A percentile compares a stretch with the other conserved stretches of the same genome.
Evolutionary conservation across 164 flowering plant species (phyloP).

Genomic region (Macadamia tetraphylla): DNA sequence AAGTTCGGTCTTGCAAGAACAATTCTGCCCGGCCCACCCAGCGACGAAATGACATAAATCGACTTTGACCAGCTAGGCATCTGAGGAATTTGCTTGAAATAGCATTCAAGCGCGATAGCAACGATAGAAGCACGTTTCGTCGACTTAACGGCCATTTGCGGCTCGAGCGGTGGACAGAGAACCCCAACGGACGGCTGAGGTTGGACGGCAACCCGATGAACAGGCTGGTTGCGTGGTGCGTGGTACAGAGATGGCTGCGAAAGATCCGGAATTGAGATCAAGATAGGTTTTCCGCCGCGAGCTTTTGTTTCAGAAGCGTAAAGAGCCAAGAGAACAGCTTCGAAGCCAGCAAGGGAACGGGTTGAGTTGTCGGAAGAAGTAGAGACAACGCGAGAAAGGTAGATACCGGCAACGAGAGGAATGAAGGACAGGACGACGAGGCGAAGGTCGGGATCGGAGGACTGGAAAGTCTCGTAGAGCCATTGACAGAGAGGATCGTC

Average conservation of each 20-base stretch:
- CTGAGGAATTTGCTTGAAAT: slow-evolving; percentile 66
- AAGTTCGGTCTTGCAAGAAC: slow-evolving; percentile 41
- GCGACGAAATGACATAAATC: slow-evolving; percentile 59
- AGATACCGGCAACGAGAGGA: slow-evolving; percentile 62
- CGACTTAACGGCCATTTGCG: slow-evolving; percentile 75
- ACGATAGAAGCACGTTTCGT: slow-evolving; percentile 77
- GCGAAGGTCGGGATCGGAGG: slow-evolving; percentile 73
- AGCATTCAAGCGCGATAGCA: slow-evolving; percentile 66
- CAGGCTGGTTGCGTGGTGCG: slow-evolving; percentile 34
- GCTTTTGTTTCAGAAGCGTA: slow-evolving; percentile 61
- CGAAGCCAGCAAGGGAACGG: slow-evolving; percentile 72
- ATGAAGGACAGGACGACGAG: slow-evolving; percentile 73
- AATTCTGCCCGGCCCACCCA: slow-evolving; percentile 80
- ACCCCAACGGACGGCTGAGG: slow-evolving; percentile 37
- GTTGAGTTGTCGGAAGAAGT: slow-evolving; percentile 21
- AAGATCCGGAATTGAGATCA: slow-evolving; percentile 67
- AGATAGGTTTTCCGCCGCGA: slow-evolving; percentile 64
- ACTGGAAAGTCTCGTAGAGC: slow-evolving; percentile 87
- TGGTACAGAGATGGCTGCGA: slow-evolving; percentile 85
- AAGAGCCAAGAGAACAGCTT: slow-evolving; percentile 76
- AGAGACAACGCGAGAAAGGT: slow-evolving; percentile 60
- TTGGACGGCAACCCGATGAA: background rate
- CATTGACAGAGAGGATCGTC: slow-evolving; percentile 91
- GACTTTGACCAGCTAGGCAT: slow-evolving; percentile 82
- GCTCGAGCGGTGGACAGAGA: slow-evolving; percentile 55